A percentile compares a stretch with the other conserved stretches of the same genome.
phyloP scores from a whole-genome alignment of 2,329 filamentous ascomycete species.

The Macrophomina tecta region DNA sequence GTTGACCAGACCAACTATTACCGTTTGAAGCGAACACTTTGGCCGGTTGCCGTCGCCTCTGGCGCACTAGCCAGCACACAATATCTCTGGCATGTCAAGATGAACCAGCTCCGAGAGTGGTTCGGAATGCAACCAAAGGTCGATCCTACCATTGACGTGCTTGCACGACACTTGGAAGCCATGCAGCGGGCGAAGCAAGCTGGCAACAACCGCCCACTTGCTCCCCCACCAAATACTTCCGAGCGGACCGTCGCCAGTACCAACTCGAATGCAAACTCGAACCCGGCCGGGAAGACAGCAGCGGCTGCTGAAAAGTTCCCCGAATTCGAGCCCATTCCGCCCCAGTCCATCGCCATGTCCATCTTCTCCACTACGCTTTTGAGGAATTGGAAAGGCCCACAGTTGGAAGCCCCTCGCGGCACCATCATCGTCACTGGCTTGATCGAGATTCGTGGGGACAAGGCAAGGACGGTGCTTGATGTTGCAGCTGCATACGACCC shows the following conservation, averaged over 20 bases:
- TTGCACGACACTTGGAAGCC: slow-evolving; percentile 21
- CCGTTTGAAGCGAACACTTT: slow-evolving; percentile 45
- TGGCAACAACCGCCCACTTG: slow-evolving; percentile 16
- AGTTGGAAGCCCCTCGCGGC: slow-evolving; percentile 50
- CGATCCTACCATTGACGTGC: slow-evolving; percentile 8
- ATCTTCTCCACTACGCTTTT: slow-evolving; percentile 23
- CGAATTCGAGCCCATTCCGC: slow-evolving; percentile 23
- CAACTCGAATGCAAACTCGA: slow-evolving; percentile 4
- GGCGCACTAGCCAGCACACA: slow-evolving; percentile 43
- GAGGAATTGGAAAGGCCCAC: slow-evolving; percentile 36
- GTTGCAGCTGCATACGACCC: slow-evolving; percentile 55
- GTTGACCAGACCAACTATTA: slow-evolving; percentile 45
- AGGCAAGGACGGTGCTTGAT: slow-evolving; percentile 51
- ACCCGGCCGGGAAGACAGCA: slow-evolving; percentile 6
- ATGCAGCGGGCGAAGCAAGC: slow-evolving; percentile 24
- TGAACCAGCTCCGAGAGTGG: slow-evolving; percentile 43
- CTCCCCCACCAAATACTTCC: slow-evolving; percentile 1
- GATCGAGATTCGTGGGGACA: slow-evolving; percentile 53
- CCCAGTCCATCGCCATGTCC: slow-evolving; percentile 25
- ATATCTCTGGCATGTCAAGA: slow-evolving; percentile 44
- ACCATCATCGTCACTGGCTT: slow-evolving; percentile 52
- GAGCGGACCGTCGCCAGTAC: slow-evolving; percentile 11
- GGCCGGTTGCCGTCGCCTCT: slow-evolving; percentile 44
- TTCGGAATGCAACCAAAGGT: slow-evolving; percentile 41
- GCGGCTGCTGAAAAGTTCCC: slow-evolving; percentile 26